Evolutionary conservation across 2,329 filamentous ascomycete species (phyloP), one percentile per base, ranked within the genome.

Genomic region (Beauveria varroae): DNA sequence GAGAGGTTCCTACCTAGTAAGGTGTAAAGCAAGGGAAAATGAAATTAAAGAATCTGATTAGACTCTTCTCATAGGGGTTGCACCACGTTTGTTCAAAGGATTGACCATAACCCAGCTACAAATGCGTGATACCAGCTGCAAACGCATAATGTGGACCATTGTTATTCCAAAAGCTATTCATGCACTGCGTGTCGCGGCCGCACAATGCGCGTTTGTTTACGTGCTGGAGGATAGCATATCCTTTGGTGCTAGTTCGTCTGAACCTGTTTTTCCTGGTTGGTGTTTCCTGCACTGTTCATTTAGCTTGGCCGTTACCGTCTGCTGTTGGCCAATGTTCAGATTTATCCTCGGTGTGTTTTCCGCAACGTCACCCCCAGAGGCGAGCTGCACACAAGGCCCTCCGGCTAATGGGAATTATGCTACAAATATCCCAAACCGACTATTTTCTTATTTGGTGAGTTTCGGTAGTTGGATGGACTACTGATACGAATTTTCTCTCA

Each of bases 111-210:
- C 34, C 12, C 12, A 37, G 34, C 34, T 37, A 37, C 34, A 37
- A 6, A 16, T 8, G 43, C 30, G 30, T 12, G 26, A 18, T 9
- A 12, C 28, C 54, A 37, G 28, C 54, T 57, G 49, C 55, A 57
- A 26, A 57, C 49, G 55, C 43, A 57, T 58, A 30, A 41, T 58
- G 56, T 58, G 56, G 56, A 51, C 44, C 56, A 58, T 43, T 58
- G 56, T 50, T 58, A 58, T 58, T 50, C 44, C 10, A 28, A 7
- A 41, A 30, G 46, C 46, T 49, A 6, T 24, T 24, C 2, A 41
- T 46, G 44, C 30, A 34, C 5, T 34, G 30, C 56, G 56, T 58
- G 56, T 58, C 46, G 22, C 30, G 22, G 22, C 55, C 41, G 26
- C 53, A 34, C 26, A n/a, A 57, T 40, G 55, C 56, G 56, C 46